These are phyloP conservation scores for Calonectria honghensis DNA, from an alignment of 2,329 filamentous ascomycete species.

Conservation along the genomic window DNA sequence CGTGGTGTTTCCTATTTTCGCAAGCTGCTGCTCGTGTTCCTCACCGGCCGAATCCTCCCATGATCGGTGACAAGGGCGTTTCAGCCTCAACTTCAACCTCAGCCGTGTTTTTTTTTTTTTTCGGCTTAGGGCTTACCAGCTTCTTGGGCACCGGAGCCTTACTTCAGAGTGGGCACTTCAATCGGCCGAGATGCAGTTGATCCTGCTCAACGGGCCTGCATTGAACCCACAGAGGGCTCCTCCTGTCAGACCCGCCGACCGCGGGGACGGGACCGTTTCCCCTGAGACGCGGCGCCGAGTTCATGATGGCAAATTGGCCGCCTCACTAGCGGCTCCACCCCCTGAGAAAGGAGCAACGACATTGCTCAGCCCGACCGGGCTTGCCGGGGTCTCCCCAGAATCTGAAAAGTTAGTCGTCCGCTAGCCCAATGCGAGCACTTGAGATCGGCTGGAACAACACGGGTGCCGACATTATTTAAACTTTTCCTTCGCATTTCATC, in stretches of 20 bases:
- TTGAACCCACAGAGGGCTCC: conserved; percentile 1
- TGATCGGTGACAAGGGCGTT: background rate
- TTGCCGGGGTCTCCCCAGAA: conserved; percentile 22
- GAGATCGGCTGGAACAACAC: conserved; percentile 22
- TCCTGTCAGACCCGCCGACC: conserved; percentile 13
- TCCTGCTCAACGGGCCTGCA: background rate
- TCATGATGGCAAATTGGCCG: conserved; percentile 13
- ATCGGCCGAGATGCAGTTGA: conserved; percentile 11
- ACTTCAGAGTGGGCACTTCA: background rate
- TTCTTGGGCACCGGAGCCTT: background rate
- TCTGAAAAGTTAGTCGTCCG: conserved; percentile 15
- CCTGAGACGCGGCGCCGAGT: conserved; percentile 8
- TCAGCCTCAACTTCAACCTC: conserved; percentile 5
- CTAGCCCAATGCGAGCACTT: conserved; percentile 17
- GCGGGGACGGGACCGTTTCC: conserved; percentile 8
- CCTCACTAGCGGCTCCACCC: conserved; percentile 13
- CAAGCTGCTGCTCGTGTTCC: conserved; percentile 1
- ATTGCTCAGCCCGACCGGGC: conserved; percentile 6
- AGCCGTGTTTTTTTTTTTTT: background rate
- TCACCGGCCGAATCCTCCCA: conserved; percentile 10
- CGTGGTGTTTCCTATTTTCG: background rate
- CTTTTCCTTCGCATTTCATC: conserved; percentile 22
- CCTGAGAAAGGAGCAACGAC: background rate
- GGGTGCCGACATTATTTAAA: conserved; percentile 18
- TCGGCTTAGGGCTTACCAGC: background rate